phyloP scores from a whole-genome alignment of 2,329 filamentous ascomycete genomes.

The Sporothrix inflata region DNA sequence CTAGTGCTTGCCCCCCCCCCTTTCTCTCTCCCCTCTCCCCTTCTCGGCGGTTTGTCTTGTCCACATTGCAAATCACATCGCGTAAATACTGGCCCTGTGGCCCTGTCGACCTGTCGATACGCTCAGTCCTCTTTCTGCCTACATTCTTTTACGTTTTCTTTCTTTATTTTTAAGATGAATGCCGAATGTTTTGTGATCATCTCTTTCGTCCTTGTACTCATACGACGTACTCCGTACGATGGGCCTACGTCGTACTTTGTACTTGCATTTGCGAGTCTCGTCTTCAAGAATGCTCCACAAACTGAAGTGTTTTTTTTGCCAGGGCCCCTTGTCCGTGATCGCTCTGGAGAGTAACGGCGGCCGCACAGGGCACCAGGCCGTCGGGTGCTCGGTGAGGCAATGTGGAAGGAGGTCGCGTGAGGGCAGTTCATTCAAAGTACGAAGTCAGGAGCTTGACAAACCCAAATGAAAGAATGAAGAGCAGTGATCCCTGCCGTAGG shows the following conservation, averaged over 20 bases:
- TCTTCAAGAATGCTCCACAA: not conserved
- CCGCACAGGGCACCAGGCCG: not conserved
- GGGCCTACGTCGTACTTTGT: no score
- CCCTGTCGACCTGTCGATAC: not conserved
- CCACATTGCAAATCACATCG: not conserved
- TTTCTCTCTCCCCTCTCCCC: no score
- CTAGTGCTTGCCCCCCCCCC: no score
- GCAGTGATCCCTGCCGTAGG: not conserved
- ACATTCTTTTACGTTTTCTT: not conserved
- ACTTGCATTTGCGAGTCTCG: not conserved
- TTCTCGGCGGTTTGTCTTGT: not conserved
- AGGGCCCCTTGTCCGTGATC: not conserved
- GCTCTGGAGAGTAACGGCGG: not conserved
- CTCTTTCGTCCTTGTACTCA: no score
- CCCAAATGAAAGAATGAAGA: no score
- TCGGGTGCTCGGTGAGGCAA: constrained; percentile 7
- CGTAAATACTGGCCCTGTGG: not conserved
- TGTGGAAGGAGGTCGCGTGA: constrained; percentile 13
- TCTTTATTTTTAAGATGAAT: not conserved
- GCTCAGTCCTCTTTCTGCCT: not conserved
- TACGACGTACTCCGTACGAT: no score
- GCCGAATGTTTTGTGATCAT: not conserved
- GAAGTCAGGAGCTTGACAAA: not conserved
- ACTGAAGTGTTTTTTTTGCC: not conserved
- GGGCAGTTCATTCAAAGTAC: not conserved